Percentiles rank a stretch among this genome's conserved stretches.
phyloP scores from a whole-genome alignment of 2,329 filamentous ascomycete genomes.

The Penicillium sp. region DNA sequence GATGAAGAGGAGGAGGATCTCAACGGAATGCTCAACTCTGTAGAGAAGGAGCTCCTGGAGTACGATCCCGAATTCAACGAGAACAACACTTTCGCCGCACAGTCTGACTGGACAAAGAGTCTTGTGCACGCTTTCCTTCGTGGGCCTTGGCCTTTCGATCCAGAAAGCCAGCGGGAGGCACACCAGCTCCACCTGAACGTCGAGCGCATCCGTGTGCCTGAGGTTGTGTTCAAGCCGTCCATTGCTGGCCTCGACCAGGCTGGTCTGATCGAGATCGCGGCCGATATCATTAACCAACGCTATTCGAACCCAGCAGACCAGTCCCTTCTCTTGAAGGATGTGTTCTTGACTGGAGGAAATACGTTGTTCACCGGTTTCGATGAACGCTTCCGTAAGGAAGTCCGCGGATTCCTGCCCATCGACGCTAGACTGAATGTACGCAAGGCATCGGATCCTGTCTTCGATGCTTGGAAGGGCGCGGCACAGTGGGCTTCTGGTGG shows the following conservation, averaged over 20 bases:
- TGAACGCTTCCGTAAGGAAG: conserved; percentile 69
- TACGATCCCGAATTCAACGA: conserved; percentile 89
- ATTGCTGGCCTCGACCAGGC: conserved; percentile 93
- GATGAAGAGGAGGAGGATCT: conserved; percentile 93
- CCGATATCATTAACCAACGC: conserved; percentile 83
- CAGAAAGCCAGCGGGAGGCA: conserved; percentile 72
- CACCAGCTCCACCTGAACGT: conserved; percentile 95
- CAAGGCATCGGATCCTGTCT: conserved; percentile 68
- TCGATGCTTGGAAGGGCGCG: conserved; percentile 93
- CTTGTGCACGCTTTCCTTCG: conserved; percentile 86
- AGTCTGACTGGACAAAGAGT: conserved; percentile 92
- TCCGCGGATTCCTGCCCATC: conserved; percentile 69
- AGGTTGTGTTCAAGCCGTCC: conserved; percentile 87
- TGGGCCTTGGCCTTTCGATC: conserved; percentile 81
- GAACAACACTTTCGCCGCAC: conserved; percentile 85
- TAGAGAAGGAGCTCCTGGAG: conserved; percentile 81
- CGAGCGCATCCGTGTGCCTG: conserved; percentile 88
- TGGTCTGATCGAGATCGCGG: conserved; percentile 85
- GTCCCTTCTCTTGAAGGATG: conserved; percentile 72
- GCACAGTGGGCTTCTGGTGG: conserved; percentile 70
- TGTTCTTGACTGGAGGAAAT: conserved; percentile 94
- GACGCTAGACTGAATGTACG: conserved; percentile 67
- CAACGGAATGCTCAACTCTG: conserved; percentile 64
- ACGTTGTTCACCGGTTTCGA: conserved; percentile 85
- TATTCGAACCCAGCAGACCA: conserved; percentile 59